Evolutionary conservation across 1,139 yeast genomes (phyloP), one percentile per base, ranked within the genome.

Genomic region (Candida tropicalis): DNA sequence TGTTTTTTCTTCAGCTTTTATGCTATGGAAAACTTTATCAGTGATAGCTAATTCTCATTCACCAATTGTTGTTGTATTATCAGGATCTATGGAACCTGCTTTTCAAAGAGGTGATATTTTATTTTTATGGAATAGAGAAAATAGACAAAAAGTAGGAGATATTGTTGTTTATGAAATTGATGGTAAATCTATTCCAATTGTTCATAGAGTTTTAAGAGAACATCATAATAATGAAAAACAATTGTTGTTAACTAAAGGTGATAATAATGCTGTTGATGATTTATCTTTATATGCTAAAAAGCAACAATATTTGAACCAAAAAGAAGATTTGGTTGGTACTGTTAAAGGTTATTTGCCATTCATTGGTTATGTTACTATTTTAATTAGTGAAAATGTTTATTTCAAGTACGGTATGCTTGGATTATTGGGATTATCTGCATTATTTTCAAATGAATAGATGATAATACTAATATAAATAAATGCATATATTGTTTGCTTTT

Each of bases 31-130:
- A 62, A 81, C 88, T 0, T 72, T 93, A 17, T 83, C 91, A 1
- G 73, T 93, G 4, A 73, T 84, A 2, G 76, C 97, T 20, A 84
- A 89, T 65, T 84, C 96, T 0, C 86, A 88, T 50, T 88, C 97
- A 2, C 99, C 99, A 13, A 82, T 93, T 32, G 99, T 95, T 31
- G 99, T 93, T 29, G 99, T 93, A 10, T 78, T 93, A 38, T 89
- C 98, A 1, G 99, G 99, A 5, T 93, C 98, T 1, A 93, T 93
- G 99, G 99, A 95, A 62, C 99, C 99, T 1, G 99, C 99, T 0
- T 95, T 95, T 75, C 98, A 93, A 65, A 81, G 99, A 65, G 99
- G 99, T 39, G 99, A 93, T 60, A 84, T 95, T 33, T 70, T 93
- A 47, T 84, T 93, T 58, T 73, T 93, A 46, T 90, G 97, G 96